A percentile compares a stretch with the other conserved stretches of the same genome.
Evolutionary conservation across 257 asterid species (phyloP).

Genomic region (Nyctanthes arbortristis): DNA sequence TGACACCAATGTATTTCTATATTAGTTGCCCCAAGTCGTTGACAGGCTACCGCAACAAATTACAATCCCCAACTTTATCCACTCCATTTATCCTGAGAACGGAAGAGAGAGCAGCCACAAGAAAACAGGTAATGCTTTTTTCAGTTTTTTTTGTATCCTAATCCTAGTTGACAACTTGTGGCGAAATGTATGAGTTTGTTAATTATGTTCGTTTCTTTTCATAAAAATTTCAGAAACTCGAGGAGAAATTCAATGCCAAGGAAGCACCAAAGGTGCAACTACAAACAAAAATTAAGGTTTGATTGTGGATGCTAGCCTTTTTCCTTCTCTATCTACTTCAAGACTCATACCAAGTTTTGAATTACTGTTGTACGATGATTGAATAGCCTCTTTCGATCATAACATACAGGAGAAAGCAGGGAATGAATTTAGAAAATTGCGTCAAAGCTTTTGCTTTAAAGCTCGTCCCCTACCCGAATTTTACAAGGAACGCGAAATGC

Average conservation of each 20-base stretch:
- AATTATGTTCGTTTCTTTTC: slow-evolving; percentile 6
- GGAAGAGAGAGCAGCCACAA: slow-evolving; percentile 83
- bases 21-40: slow-evolving; percentile 68
- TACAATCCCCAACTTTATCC: slow-evolving; percentile 67
- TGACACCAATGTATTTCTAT: slow-evolving; percentile 10
- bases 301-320: slow-evolving; percentile 2
- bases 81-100: slow-evolving; percentile 76
- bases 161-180: background rate
- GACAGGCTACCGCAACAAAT: slow-evolving; percentile 66
- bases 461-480: slow-evolving; percentile 76
- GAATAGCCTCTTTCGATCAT: slow-evolving; percentile 15
- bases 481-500: slow-evolving; percentile 58
- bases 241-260: slow-evolving; percentile 73
- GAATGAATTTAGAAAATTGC: slow-evolving; percentile 54
- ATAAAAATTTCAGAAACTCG: slow-evolving; percentile 70
- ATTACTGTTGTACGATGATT: background rate
- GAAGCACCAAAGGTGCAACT: slow-evolving; percentile 55
- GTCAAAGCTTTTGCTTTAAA: slow-evolving; percentile 79
- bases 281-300: slow-evolving; percentile 66
- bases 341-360: background rate
- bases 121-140: slow-evolving; percentile 67
- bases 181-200: background rate
- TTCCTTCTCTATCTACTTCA: background rate
- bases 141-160: too few species aligned
- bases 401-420: slow-evolving; percentile 83